Evolutionary conservation across 2,329 filamentous ascomycete species (phyloP).

Genomic region (Colletotrichum filicis): DNA sequence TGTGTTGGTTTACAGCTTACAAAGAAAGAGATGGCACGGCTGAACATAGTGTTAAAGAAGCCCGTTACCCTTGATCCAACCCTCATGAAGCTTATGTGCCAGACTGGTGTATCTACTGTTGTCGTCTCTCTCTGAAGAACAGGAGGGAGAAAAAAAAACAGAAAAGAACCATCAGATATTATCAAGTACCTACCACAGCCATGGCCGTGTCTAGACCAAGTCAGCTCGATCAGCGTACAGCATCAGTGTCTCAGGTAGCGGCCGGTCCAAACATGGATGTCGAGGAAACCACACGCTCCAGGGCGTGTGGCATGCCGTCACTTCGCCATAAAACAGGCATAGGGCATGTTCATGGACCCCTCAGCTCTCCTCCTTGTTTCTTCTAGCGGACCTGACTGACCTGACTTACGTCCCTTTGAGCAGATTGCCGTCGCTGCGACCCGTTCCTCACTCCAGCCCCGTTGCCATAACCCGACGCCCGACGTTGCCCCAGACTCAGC

Average conservation of each 20-base stretch:
- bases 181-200: background rate
- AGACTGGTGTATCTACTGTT: background rate
- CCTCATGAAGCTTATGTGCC: background rate
- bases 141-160: background rate
- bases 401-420: background rate
- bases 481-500: slow-evolving; percentile 19
- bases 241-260: slow-evolving; percentile 10
- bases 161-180: background rate
- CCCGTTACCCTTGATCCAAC: background rate
- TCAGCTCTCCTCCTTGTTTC: background rate
- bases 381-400: background rate
- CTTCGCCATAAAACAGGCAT: background rate
- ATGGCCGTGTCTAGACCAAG: background rate
- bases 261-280: background rate
- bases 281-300: background rate
- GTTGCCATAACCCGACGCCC: slow-evolving; percentile 36
- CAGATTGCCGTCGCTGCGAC: background rate
- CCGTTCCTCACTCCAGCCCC: slow-evolving; percentile 37
- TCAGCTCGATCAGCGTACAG: background rate
- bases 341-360: background rate
- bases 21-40: background rate
- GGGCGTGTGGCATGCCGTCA: background rate
- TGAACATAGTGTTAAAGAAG: background rate
- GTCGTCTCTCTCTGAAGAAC: background rate
- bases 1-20: background rate